phyloP scores from a whole-genome alignment of 371 early-diverging fungal genomes.

The Lichtheimia ramosa region DNA sequence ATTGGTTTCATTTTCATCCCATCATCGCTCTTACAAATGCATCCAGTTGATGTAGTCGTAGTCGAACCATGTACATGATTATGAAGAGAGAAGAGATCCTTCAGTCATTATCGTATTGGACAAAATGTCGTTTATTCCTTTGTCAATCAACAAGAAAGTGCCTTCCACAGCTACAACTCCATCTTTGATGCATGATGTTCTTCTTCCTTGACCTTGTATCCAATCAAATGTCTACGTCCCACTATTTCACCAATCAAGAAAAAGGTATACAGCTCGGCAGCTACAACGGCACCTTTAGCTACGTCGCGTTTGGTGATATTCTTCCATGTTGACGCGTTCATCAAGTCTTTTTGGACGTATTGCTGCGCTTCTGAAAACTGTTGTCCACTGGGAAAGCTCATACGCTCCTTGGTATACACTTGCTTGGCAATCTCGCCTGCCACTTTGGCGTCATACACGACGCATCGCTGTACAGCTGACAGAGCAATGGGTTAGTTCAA shows the following conservation, averaged over 20 bases:
- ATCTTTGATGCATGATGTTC: constrained; percentile 18
- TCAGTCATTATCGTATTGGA: too few species aligned
- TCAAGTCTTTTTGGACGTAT: constrained; percentile 42
- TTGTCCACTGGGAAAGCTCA: constrained; percentile 62
- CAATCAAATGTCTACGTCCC: constrained; percentile 72
- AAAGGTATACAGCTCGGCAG: constrained; percentile 68
- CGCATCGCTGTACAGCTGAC: constrained; percentile 43
- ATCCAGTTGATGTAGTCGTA: too few species aligned
- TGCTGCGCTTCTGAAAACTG: constrained; percentile 60
- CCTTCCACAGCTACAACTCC: too few species aligned
- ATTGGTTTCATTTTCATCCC: too few species aligned
- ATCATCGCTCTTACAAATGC: too few species aligned
- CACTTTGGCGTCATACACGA: constrained; percentile 64
- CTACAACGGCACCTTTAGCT: constrained; percentile 58
- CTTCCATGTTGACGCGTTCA: constrained; percentile 52
- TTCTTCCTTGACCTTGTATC: constrained; percentile 62
- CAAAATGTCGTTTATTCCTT: too few species aligned
- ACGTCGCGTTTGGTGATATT: constrained; percentile 44
- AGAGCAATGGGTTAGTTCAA: neutral
- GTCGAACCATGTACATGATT: too few species aligned
- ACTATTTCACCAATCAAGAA: constrained; percentile 73
- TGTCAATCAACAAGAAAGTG: too few species aligned
- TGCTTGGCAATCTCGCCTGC: constrained; percentile 69
- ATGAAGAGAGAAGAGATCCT: too few species aligned
- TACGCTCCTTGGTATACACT: constrained; percentile 69